Evolutionary conservation across 2,329 filamentous ascomycete genomes (phyloP).

Genomic region (Ascomycota sp.): DNA sequence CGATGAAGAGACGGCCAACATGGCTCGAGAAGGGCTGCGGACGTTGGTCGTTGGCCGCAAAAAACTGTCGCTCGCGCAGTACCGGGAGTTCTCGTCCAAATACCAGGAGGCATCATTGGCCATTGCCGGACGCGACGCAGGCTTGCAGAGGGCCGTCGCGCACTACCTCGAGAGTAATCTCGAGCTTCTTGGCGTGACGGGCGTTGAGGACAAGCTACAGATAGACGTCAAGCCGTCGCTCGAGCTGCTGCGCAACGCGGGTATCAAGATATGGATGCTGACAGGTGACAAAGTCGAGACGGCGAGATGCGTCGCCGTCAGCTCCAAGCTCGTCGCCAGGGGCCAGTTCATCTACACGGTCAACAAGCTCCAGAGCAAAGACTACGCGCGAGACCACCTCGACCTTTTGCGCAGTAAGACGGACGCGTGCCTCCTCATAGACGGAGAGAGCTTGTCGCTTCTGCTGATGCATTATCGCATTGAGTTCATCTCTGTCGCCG

Average conservation of each 20-base stretch:
- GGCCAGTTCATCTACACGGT: constrained; percentile 95
- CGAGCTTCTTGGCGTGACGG: constrained; percentile 89
- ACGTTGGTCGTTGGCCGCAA: constrained; percentile 93
- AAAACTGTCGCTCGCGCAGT: constrained; percentile 57
- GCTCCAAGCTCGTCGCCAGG: constrained; percentile 77
- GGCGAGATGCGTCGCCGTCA: constrained; percentile 85
- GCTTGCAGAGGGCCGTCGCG: constrained; percentile 62
- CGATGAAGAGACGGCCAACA: constrained; percentile 97
- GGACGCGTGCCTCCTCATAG: constrained; percentile 74
- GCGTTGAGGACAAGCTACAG: constrained; percentile 93
- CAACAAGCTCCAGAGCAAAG: constrained; percentile 62
- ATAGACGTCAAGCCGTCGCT: constrained; percentile 88
- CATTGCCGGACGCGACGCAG: constrained; percentile 58
- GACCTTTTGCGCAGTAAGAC: constrained; percentile 77
- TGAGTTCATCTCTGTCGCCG: constrained; percentile 75
- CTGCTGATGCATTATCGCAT: constrained; percentile 66
- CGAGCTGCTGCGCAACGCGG: constrained; percentile 85
- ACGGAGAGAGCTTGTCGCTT: constrained; percentile 73
- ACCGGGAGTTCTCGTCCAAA: constrained; percentile 54
- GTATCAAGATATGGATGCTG: constrained; percentile 99
- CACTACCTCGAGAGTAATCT: constrained; percentile 72
- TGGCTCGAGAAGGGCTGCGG: constrained; percentile 88
- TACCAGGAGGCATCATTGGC: constrained; percentile 67
- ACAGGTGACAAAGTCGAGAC: constrained; percentile 98
- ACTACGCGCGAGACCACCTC: constrained; percentile 69